phyloP scores from a whole-genome alignment of 805 yeast species.

The Teunomyces panamensis region DNA sequence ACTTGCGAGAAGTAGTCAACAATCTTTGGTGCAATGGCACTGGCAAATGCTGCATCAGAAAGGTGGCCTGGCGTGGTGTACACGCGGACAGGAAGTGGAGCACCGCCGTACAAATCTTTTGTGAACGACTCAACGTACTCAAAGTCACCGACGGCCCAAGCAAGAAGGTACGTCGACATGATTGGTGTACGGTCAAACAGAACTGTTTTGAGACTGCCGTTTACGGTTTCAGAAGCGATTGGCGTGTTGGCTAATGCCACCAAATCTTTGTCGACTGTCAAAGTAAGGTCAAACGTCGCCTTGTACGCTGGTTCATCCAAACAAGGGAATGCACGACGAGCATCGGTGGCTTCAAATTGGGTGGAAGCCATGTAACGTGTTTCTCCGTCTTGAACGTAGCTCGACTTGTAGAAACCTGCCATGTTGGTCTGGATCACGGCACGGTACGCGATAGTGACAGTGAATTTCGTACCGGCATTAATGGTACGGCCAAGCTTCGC shows the following conservation, averaged over 20 bases:
- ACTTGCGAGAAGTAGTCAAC: slow-evolving; percentile 48
- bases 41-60: slow-evolving; percentile 47
- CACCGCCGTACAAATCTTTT: slow-evolving; percentile 33
- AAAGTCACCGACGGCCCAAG: slow-evolving; percentile 59
- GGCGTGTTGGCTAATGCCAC: slow-evolving; percentile 52
- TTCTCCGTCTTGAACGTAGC: slow-evolving; percentile 37
- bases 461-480: slow-evolving; percentile 17
- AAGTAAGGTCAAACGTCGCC: slow-evolving; percentile 51
- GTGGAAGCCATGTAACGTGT: slow-evolving; percentile 45
- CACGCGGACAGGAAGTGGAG: slow-evolving; percentile 47
- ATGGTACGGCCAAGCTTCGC: slow-evolving; percentile 49
- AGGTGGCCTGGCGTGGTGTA: slow-evolving; percentile 52
- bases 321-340: slow-evolving; percentile 58
- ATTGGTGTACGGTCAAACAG: slow-evolving; percentile 47
- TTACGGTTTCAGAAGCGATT: slow-evolving; percentile 17
- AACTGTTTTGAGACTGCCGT: slow-evolving; percentile 21
- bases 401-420: slow-evolving; percentile 55
- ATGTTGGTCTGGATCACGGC: slow-evolving; percentile 52
- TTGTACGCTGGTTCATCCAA: slow-evolving; percentile 55
- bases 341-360: slow-evolving; percentile 59
- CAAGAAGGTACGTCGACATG: slow-evolving; percentile 56
- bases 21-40: slow-evolving; percentile 45
- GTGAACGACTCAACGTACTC: slow-evolving; percentile 51
- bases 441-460: slow-evolving; percentile 31
- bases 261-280: slow-evolving; percentile 30